A percentile compares a stretch with the other conserved stretches of the same genome.
Evolutionary conservation across 2,329 filamentous ascomycete species (phyloP).

Genomic region (Ascochyta koolunga): DNA sequence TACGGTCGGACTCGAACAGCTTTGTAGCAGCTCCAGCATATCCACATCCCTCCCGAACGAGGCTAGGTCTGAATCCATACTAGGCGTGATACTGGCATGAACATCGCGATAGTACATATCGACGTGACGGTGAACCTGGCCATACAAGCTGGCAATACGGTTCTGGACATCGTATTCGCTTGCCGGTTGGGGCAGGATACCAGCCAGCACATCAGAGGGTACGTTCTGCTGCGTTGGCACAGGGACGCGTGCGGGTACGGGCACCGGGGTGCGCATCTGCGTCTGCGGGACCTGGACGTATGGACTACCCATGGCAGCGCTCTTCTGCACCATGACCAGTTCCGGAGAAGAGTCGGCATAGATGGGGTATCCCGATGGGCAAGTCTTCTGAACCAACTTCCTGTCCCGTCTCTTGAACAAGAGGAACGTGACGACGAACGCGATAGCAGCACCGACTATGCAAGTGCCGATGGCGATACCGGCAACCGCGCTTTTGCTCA

Average conservation of each 20-base stretch:
- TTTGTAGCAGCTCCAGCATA: conserved; percentile 36
- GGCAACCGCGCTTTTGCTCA: conserved; percentile 12
- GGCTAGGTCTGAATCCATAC: conserved; percentile 38
- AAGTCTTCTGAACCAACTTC: conserved; percentile 9
- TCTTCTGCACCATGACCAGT: conserved; percentile 32
- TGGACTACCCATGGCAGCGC: conserved; percentile 17
- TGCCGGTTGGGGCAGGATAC: conserved; percentile 32
- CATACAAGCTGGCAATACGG: conserved; percentile 32
- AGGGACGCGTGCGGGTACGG: conserved; percentile 2
- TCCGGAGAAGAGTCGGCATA: conserved; percentile 33
- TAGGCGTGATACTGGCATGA: conserved; percentile 42
- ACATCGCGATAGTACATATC: conserved; percentile 44
- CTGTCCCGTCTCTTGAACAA: conserved; percentile 36
- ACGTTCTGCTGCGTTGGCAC: conserved; percentile 11
- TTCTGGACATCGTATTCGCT: conserved; percentile 30
- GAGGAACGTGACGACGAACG: conserved; percentile 36
- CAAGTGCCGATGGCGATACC: conserved; percentile 14
- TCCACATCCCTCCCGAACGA: conserved; percentile 32
- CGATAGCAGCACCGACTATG: conserved; percentile 37
- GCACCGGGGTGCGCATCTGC: conserved; percentile 15
- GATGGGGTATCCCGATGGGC: conserved; percentile 16
- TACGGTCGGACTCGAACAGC: conserved; percentile 30
- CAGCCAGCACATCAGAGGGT: conserved; percentile 22
- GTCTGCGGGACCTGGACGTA: conserved; percentile 39
- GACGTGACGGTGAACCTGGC: conserved; percentile 35